These are phyloP conservation scores for Brasilioporus rufonigricans DNA, from an alignment of 768 basidiomycete genomes.

Conservation along the genomic window DNA sequence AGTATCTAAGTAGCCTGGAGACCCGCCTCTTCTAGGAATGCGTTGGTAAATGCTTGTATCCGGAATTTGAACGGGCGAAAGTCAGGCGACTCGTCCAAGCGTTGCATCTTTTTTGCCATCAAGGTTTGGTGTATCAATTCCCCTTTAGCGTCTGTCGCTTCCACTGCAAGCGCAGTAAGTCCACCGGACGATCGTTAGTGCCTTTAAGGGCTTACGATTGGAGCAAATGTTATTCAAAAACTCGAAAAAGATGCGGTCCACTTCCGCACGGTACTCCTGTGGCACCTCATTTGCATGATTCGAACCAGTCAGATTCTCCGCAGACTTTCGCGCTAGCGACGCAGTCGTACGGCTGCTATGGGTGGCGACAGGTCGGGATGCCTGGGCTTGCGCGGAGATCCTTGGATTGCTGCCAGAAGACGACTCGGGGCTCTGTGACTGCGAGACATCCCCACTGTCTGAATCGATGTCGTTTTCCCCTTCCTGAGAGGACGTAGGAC, in stretches of 20 bases:
- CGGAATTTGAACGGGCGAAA: slow-evolving; percentile 99
- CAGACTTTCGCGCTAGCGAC: slow-evolving; percentile 19
- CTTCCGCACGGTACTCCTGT: slow-evolving; percentile 73
- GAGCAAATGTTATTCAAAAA: slow-evolving; percentile 88
- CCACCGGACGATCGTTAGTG: slow-evolving; percentile 2
- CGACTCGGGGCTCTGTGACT: slow-evolving; percentile 32
- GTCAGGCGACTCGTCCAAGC: slow-evolving; percentile 92
- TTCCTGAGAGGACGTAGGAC: slow-evolving; percentile 42
- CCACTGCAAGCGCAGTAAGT: slow-evolving; percentile 54
- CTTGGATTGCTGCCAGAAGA: slow-evolving; percentile 24
- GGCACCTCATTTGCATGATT: slow-evolving; percentile 64
- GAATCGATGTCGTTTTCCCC: slow-evolving; percentile 51
- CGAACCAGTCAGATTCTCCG: slow-evolving; percentile 26
- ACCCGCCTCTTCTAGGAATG: slow-evolving; percentile 86
- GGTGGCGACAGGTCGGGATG: slow-evolving; percentile 15
- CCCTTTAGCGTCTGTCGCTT: slow-evolving; percentile 90
- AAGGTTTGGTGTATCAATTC: slow-evolving; percentile 97
- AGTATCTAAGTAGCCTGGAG: slow-evolving; percentile 1
- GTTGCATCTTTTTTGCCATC: slow-evolving; percentile 99
- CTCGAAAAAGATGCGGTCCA: slow-evolving; percentile 89
- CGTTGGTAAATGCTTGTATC: slow-evolving; percentile 96
- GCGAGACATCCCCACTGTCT: slow-evolving; percentile 36
- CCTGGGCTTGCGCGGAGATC: slow-evolving; percentile 23
- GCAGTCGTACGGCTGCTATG: slow-evolving; percentile 16
- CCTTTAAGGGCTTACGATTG: slow-evolving; percentile 60